phyloP scores from a whole-genome alignment of 768 basidiomycete species.

The Auricularia auricula-judae region DNA sequence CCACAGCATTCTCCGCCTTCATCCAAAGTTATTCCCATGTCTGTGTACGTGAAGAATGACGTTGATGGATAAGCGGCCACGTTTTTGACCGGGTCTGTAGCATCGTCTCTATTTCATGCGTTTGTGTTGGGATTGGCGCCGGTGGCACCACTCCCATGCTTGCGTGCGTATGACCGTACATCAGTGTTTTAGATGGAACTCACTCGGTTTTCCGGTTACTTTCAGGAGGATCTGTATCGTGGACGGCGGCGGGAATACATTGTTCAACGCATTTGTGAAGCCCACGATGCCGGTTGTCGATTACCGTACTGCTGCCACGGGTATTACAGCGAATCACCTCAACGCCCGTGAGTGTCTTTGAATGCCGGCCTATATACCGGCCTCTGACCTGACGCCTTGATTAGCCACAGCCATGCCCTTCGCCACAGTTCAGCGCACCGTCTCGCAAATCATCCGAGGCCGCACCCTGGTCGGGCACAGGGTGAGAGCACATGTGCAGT shows the following conservation, averaged over 20 bases:
- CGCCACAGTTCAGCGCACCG: slow-evolving; percentile 33
- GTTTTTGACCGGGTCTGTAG: not conserved
- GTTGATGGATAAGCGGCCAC: not conserved
- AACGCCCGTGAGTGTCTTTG: slow-evolving; percentile 23
- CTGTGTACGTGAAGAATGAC: not conserved
- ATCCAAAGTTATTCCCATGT: not conserved
- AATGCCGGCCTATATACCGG: not conserved
- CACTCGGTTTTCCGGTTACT: not conserved
- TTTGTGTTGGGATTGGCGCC: not conserved
- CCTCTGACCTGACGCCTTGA: not conserved
- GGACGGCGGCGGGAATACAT: slow-evolving; percentile 33
- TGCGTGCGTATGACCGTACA: not conserved
- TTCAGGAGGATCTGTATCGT: slow-evolving; percentile 39
- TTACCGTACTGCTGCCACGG: slow-evolving; percentile 58
- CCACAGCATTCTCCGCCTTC: too few species aligned
- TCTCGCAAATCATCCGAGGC: slow-evolving; percentile 29
- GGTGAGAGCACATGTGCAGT: slow-evolving; percentile 28
- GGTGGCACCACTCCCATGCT: not conserved
- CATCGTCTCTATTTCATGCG: not conserved
- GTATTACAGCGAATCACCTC: slow-evolving; percentile 30
- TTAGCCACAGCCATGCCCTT: slow-evolving; percentile 33
- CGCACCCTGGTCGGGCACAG: slow-evolving; percentile 46
- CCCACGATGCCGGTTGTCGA: slow-evolving; percentile 59
- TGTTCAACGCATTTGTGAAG: slow-evolving; percentile 41
- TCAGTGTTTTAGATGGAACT: not conserved